Conservation (phyloP, 176 grass and related monocot genomes). For the Tillandsia leiboldiana region DNA sequence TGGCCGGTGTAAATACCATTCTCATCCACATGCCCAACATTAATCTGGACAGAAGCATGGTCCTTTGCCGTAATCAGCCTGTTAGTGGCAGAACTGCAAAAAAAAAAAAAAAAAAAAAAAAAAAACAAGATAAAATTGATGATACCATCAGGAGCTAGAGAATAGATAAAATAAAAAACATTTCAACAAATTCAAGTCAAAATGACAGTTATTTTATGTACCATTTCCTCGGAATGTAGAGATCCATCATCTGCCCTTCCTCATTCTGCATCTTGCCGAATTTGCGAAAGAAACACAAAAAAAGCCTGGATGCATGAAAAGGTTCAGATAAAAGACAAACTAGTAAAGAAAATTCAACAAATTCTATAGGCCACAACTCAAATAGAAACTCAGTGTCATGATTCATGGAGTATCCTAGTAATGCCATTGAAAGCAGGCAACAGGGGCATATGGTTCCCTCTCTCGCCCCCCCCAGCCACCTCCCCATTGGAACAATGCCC, state of each 20-base stretch:
- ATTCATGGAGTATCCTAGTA: too few species aligned
- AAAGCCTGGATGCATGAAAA: constrained; percentile 5
- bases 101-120: background rate
- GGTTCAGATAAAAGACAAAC: constrained; percentile 5
- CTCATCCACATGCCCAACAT: constrained; percentile 64
- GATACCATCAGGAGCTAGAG: background rate
- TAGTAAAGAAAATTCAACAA: background rate
- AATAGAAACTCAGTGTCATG: too few species aligned
- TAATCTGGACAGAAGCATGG: constrained; percentile 79
- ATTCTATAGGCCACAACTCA: too few species aligned
- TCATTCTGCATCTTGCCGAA: constrained; percentile 53
- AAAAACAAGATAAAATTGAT: background rate
- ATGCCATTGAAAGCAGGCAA: too few species aligned
- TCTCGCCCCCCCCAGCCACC: too few species aligned
- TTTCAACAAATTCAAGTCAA: background rate
- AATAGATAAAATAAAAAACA: background rate
- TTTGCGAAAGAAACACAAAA: background rate
- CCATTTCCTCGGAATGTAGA: constrained; percentile 64
- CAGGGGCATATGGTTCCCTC: too few species aligned
- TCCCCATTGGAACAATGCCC: too few species aligned
- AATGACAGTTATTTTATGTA: background rate
- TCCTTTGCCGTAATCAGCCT: constrained; percentile 47
- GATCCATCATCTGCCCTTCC: constrained; percentile 62
- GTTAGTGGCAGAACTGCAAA: constrained; percentile 66
- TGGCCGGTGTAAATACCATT: constrained; percentile 57